Evolutionary conservation across 2,329 filamentous ascomycete genomes (phyloP), one percentile per base, ranked within the genome.

Genomic region (Botrytis aclada): DNA sequence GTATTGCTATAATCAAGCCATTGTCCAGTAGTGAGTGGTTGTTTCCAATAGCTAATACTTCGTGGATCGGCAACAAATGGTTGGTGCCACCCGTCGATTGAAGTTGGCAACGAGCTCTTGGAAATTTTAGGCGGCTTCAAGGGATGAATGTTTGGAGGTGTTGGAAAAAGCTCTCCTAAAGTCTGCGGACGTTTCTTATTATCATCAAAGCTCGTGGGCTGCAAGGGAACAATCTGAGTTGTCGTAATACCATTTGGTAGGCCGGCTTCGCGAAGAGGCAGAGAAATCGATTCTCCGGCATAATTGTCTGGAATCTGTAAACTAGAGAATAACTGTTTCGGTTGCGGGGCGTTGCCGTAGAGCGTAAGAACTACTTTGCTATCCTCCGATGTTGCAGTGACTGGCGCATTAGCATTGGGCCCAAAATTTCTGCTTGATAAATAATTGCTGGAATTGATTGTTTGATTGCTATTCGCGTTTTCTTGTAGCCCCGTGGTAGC

Each of bases 291-390:
- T 64, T 77, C 76, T 47, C 78, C 78, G 2, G 82, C 81, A 61
- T 84, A 78, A 47, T 83, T 81, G 2, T 79, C 75, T 20, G 84
- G 83, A 71, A 88, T 85, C 76, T 92, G 93, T 67, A 97, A 84
- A 81, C 95, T 97, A 6, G 95, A 97, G 81, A 96, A 98, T 6
- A 98, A 85, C 74, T 95, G 92, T 77, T 90, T 91, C 51, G 92
- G 87, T 63, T 90, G 89, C 2, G 91, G 89, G 58, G 92, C 92
- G 77, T 90, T 92, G 71, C 93, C 94, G 77, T 90, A 91, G 1
- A 97, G 84, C 0, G 93, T 95, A 73, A 98, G 84, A 9, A 95
- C 90, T 25, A 89, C 84, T 75, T 85, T 86, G 72, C 87, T 82
- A 76, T 87, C 81, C 76, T 84, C 79, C 32, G 84, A 80, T 37